Evolutionary conservation across 768 basidiomycete species (phyloP), one percentile per base, ranked within the genome.

Genomic region (Hericium coralloides): DNA sequence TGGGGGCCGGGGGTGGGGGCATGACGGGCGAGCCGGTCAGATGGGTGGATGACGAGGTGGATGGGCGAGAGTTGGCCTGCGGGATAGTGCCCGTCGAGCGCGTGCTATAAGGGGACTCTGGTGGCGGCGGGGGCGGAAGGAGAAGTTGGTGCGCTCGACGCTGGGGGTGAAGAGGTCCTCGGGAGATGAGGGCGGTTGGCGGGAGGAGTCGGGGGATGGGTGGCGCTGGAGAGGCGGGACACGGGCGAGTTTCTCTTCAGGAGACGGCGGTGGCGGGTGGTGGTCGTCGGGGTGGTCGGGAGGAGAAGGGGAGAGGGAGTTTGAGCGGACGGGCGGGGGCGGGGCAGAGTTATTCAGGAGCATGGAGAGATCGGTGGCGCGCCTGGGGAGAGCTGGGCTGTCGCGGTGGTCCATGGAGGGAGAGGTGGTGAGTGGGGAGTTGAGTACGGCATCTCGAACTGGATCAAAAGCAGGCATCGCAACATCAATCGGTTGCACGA

Each of bases 371-470:
- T 85, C 84, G 26, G 88, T 91, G 9, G 87, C 85, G 23, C 88
- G 77, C 57, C 85, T 78, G 36, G 73, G 56, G 72, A 37, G 60
- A 68, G 52, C 20, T 70, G 67, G 31, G 68, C 66, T 15, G 69
- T 69, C 26, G 70, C 72, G 48, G 71, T 57, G 52, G 77, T 55
- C 53, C 79, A 71, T 60, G 76, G 63, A 68, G 49, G 55, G 72
- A 8, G 31, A 75, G 41, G 78, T 75, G 64, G 82, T 69, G 31
- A 23, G 25, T 22, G 88, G 88, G 45, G 86, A 87, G 71, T 88
- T 88, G 64, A 87, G 80, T 65, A 89, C 86, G 60, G 89, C 89
- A 78, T 91, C 89, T 69, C 89, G 81, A 60, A 92, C 88, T 65
- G 89, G 88, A 78, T 91, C 89, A 77, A 90, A 89, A 57, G 80